Evolutionary conservation across 2,329 filamentous ascomycete genomes (phyloP), one percentile per base, ranked within the genome.

Genomic region (Lithohypha guttulata): DNA sequence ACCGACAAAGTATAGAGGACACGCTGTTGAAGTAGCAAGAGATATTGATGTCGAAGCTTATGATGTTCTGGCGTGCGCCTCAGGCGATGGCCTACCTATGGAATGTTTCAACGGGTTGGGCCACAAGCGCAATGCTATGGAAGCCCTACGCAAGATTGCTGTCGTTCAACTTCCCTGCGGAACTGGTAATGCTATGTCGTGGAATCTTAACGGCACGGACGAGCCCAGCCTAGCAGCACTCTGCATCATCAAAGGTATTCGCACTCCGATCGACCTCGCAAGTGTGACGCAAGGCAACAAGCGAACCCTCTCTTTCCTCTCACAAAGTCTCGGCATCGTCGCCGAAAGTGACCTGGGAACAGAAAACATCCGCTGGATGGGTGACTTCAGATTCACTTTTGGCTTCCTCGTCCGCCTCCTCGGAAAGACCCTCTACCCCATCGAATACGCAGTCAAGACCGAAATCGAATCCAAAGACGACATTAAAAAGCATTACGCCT

Each of bases 41-140:
- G 70, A 77, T 28, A 62, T 94, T 34, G 83, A 95, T 54, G 70
- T 91, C 19, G 74, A 86, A 33, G 73, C 71, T 2, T 94, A 78
- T 59, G 91, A 98, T 62, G 80, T 86, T 6, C 73, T 96, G 10
- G 77, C 89, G 18, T 84, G 84, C 46, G 91, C 85, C 56, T 95
- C 89, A 1, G 91, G 91, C 3, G 91, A 98, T 53, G 91, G 91
- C 7, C 69, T 94, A 26, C 81, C 85, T 0, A 81, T 94, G 57
- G 91, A 98, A 60, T 81, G 94, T 6, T 94, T 95, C 66, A 96
- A 98, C 56, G 91, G 91, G 0, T 64, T 98, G 21, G 86, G 75
- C 10, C 80, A 77, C 60, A 78, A 85, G 26, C 56, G 70, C 3
- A 83, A 95, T 60, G 86, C 86, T 14, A 67, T 70, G 21, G 71